Percentiles rank a stretch among this genome's conserved stretches.
These are phyloP conservation scores for Knufia petricola DNA, from an alignment of 2,329 filamentous ascomycete species.

Conservation along the genomic window DNA sequence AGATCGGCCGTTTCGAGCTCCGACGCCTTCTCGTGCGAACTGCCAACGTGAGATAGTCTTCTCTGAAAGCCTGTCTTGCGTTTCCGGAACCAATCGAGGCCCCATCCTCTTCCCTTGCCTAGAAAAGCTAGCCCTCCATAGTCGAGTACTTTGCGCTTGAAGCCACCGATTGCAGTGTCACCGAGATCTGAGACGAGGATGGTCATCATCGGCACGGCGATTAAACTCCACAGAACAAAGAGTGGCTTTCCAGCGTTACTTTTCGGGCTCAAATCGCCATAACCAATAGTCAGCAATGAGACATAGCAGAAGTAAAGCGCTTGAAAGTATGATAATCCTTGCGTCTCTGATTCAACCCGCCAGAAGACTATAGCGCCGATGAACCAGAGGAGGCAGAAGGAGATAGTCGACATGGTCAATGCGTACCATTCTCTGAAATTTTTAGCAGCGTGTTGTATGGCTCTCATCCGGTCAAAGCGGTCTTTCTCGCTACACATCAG, in stretches of 20 bases:
- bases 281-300: conserved; percentile 74
- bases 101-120: conserved; percentile 38
- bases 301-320: conserved; percentile 80
- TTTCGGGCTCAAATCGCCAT: conserved; percentile 69
- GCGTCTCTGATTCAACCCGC: conserved; percentile 44
- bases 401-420: conserved; percentile 55
- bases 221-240: conserved; percentile 85
- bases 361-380: conserved; percentile 70
- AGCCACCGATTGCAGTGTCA: conserved; percentile 63
- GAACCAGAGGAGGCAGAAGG: conserved; percentile 70
- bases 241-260: conserved; percentile 72
- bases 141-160: conserved; percentile 52
- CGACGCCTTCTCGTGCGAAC: background rate
- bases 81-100: conserved; percentile 9
- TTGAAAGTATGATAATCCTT: conserved; percentile 63
- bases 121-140: conserved; percentile 58
- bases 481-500: conserved; percentile 55
- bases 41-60: background rate
- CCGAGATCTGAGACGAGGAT: conserved; percentile 75
- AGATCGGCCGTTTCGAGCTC: conserved; percentile 24
- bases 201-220: conserved; percentile 81
- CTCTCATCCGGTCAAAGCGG: conserved; percentile 72
- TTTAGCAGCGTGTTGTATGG: conserved; percentile 59
- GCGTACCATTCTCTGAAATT: conserved; percentile 64
- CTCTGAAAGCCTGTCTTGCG: background rate